Evolutionary conservation across 83 land plant genomes (phyloP), one percentile per base, ranked within the genome.

Genomic region (Larix sibirica): DNA sequence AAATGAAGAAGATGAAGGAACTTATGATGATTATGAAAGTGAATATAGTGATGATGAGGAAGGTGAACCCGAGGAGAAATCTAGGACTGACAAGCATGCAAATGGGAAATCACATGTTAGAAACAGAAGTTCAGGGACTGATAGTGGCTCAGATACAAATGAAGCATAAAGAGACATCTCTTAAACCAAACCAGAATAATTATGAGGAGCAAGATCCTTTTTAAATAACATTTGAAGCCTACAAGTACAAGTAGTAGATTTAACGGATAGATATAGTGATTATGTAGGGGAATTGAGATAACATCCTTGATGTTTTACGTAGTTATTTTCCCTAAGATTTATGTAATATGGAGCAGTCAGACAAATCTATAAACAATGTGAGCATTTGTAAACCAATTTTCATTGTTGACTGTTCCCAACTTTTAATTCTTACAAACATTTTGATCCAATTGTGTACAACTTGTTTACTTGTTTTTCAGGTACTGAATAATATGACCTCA

Each of bases 1-100:
- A 44, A 88, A 85, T 54, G 86, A 86, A 54, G 89, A 73, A 26
- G 80, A 82, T 66, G 90, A 75, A 68, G 91, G 87, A 23, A 91
- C 89, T 66, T 88, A 93, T 56, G 99, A 94, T 76, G 99, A 96
- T 85, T 92, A 93, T 69, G 98, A 95, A 84, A 95, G 98, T 79
- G 99, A 95, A 87, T 95, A 97, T 77, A 95, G 98, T 84, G 96
- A 95, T 26, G 98, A 95, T 58, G 96, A 95, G 20, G 96, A 90
- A 14, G 92, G 89, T n/a, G 92, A 81, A 40, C 24, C 62, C 16
- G 74, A 79, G 77, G 79, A 80, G 50, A 83, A 83, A 62, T 23
- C 88, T 8, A 86, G 84, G 81, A 73, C 56, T 73, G 77, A 44
- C 18, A 73, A 73, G 50, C 77, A 60, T 44, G 79, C 76, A 81